phyloP scores from a whole-genome alignment of 768 basidiomycete genomes.

The Agrocybe pediades region DNA sequence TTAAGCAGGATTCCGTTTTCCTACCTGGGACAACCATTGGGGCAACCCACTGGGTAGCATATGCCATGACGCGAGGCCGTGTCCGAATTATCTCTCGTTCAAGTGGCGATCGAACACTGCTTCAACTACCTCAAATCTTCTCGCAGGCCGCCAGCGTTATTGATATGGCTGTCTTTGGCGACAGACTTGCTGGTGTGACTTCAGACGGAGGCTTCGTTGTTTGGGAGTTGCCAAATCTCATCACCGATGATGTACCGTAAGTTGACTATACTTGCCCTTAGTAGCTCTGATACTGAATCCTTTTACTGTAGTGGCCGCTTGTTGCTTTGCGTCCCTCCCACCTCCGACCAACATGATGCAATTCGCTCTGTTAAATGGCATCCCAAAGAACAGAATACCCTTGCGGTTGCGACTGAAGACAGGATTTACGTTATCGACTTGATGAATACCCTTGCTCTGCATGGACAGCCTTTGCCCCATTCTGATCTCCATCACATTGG shows the following conservation, averaged over 20 bases:
- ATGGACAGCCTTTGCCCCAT: constrained; percentile 68
- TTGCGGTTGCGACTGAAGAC: constrained; percentile 82
- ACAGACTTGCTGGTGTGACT: constrained; percentile 83
- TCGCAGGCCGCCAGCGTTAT: constrained; percentile 63
- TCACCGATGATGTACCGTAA: constrained; percentile 86
- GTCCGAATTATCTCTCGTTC: constrained; percentile 88
- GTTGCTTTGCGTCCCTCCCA: constrained; percentile 69
- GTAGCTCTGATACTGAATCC: not conserved
- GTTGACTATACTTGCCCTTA: constrained; percentile 29
- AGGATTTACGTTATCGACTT: constrained; percentile 80
- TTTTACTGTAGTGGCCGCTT: constrained; percentile 53
- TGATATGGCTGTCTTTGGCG: constrained; percentile 86
- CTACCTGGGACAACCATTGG: constrained; percentile 87
- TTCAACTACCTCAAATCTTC: constrained; percentile 74
- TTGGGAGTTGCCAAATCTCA: constrained; percentile 82
- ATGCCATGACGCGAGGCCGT: constrained; percentile 90
- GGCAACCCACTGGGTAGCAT: constrained; percentile 90
- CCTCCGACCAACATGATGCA: constrained; percentile 58
- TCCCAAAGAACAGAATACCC: constrained; percentile 74
- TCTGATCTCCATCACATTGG: constrained; percentile 69
- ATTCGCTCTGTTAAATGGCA: constrained; percentile 89
- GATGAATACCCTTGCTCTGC: constrained; percentile 57
- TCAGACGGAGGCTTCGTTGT: constrained; percentile 89
- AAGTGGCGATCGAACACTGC: constrained; percentile 82
- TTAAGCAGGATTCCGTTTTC: constrained; percentile 84